These are phyloP conservation scores for Ciborinia camelliae DNA, from an alignment of 2,329 filamentous ascomycete genomes.

Conservation along the genomic window DNA sequence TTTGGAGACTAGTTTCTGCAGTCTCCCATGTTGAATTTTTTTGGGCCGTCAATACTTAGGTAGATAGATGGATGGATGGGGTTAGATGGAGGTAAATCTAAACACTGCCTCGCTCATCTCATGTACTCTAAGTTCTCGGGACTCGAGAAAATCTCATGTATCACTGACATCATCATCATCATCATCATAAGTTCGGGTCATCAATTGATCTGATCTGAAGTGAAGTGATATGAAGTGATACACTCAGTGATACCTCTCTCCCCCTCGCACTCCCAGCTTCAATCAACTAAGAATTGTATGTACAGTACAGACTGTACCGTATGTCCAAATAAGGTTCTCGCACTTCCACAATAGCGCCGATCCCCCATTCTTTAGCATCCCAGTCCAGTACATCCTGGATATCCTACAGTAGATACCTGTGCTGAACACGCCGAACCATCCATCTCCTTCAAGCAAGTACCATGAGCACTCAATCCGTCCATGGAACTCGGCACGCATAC, in stretches of 20 bases:
- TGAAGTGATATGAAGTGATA: neutral
- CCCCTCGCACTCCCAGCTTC: neutral
- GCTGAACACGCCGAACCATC: neutral
- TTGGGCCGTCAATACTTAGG: no score
- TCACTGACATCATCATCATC: no score
- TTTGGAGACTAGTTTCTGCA: neutral
- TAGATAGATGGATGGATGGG: no score
- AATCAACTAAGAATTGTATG: neutral
- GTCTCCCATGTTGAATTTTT: neutral
- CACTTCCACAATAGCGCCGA: slow-evolving; percentile 1
- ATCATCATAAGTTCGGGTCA: fast-evolving
- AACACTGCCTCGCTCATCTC: neutral
- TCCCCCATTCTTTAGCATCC: slow-evolving; percentile 1
- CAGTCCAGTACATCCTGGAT: no score
- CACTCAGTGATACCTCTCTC: neutral
- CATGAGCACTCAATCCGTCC: no score
- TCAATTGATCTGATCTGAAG: no score
- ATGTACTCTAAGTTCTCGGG: neutral
- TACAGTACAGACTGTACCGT: no score
- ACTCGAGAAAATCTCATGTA: neutral
- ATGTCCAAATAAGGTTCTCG: slow-evolving; percentile 14
- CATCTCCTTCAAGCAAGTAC: neutral
- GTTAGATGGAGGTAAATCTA: neutral
- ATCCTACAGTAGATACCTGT: neutral
- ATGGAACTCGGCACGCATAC: neutral